A percentile compares a stretch with the other conserved stretches of the same genome.
These are phyloP conservation scores for Fusarium denticulatum DNA, from an alignment of 2,329 filamentous ascomycete genomes.

Conservation along the genomic window DNA sequence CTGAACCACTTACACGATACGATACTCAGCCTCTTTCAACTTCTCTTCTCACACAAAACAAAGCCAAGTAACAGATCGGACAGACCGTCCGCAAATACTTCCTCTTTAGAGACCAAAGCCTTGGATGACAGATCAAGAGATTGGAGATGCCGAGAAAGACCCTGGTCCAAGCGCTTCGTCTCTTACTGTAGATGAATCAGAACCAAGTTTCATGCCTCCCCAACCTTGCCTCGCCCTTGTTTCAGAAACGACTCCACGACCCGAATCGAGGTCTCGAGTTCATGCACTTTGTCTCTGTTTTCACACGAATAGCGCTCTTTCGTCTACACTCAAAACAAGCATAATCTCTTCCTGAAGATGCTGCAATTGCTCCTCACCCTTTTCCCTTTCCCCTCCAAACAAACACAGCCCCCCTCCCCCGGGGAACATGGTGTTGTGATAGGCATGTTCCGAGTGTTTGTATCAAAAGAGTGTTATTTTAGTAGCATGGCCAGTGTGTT, in stretches of 20 bases:
- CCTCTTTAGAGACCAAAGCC: constrained; percentile 3
- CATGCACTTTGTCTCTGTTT: constrained; percentile 8
- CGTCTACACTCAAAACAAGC: constrained; percentile 14
- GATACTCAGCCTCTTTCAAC: background rate
- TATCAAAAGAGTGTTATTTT: constrained; percentile 11
- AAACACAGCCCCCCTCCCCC: constrained; percentile 11
- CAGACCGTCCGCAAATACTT: background rate
- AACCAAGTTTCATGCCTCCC: constrained; percentile 27
- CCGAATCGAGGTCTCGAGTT: constrained; percentile 13
- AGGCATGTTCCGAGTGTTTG: constrained; percentile 6
- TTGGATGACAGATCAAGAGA: background rate
- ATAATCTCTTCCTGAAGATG: constrained; percentile 36
- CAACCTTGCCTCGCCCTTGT: constrained; percentile 21
- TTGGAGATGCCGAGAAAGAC: constrained; percentile 2
- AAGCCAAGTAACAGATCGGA: constrained; percentile 7
- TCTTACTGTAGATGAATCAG: constrained; percentile 32
- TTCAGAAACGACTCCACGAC: constrained; percentile 24
- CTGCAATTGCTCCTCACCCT: constrained; percentile 17
- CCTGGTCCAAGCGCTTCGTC: constrained; percentile 32
- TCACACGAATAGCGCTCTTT: constrained; percentile 6
- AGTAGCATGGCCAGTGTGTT: constrained; percentile 12
- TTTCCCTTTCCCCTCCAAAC: constrained; percentile 15
- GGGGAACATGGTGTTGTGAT: background rate
- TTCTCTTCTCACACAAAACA: background rate
- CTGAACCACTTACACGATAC: background rate